These are phyloP conservation scores for Hyaloscypha bicolor DNA, from an alignment of 495 filamentous ascomycete species.

Conservation along the genomic window DNA sequence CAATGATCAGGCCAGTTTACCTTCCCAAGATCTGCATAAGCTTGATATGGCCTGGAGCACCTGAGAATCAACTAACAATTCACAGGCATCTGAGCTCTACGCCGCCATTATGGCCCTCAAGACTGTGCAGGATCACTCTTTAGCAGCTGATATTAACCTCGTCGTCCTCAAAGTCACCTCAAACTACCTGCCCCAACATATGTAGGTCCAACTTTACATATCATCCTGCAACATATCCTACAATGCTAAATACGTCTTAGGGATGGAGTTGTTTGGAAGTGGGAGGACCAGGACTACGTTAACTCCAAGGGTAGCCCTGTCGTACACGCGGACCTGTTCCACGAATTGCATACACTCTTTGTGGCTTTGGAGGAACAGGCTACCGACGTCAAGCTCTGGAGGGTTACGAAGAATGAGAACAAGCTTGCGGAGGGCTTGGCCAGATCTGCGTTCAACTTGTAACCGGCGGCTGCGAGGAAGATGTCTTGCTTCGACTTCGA, in stretches of 20 bases:
- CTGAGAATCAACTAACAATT: not conserved
- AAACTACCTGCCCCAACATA: not conserved
- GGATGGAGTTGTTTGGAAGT: conserved; percentile 5
- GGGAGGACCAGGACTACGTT: conserved; percentile 30
- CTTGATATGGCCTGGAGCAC: not conserved
- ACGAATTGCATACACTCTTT: conserved; percentile 12
- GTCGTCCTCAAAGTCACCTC: not conserved
- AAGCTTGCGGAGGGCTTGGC: not conserved
- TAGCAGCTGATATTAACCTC: not conserved
- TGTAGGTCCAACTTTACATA: not conserved
- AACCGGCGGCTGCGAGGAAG: not conserved
- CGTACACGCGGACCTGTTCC: conserved; percentile 37
- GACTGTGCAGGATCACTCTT: not conserved
- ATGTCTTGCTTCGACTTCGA: no score
- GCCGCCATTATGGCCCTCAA: not conserved
- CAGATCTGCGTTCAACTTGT: not conserved
- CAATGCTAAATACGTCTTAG: not conserved
- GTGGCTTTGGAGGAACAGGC: not conserved
- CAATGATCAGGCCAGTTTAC: not conserved
- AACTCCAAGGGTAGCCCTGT: conserved; percentile 26
- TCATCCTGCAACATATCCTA: not conserved
- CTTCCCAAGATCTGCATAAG: not conserved
- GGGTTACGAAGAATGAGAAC: not conserved
- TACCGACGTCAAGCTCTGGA: conserved; percentile 4
- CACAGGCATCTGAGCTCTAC: not conserved